phyloP scores from a whole-genome alignment of 768 basidiomycete species.

The Tulasnella sp. region DNA sequence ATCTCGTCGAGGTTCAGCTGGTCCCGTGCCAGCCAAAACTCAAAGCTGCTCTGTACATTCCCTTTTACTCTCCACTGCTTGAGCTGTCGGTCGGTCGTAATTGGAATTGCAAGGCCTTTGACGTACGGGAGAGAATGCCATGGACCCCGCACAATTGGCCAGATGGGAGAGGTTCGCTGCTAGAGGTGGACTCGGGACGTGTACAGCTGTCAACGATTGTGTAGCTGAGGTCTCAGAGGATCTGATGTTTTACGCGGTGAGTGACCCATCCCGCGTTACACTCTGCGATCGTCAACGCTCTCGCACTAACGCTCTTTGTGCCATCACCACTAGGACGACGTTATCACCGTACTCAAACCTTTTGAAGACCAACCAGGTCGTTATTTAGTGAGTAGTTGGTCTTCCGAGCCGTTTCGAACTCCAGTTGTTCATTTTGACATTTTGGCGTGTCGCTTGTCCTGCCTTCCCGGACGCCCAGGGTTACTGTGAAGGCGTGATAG shows the following conservation, averaged over 20 bases:
- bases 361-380: conserved; percentile 37
- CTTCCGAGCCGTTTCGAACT: background rate
- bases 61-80: too few species aligned
- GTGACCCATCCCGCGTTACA: conserved; percentile 20
- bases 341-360: conserved; percentile 67
- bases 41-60: too few species aligned
- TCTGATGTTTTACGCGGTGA: conserved; percentile 76
- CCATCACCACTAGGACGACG: conserved; percentile 46
- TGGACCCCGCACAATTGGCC: conserved; percentile 62
- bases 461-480: conserved; percentile 36
- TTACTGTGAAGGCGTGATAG: conserved; percentile 79
- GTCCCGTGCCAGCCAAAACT: too few species aligned
- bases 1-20: too few species aligned
- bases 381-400: conserved; percentile 44
- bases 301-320: background rate
- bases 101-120: too few species aligned
- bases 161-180: conserved; percentile 76
- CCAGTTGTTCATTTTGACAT: background rate
- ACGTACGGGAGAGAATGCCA: too few species aligned
- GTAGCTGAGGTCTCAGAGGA: conserved; percentile 61
- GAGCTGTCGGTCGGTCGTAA: too few species aligned
- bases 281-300: too few species aligned
- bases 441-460: background rate
- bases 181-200: conserved; percentile 76
- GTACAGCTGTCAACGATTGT: conserved; percentile 60